Percentiles rank a stretch among this genome's conserved stretches.
phyloP scores from a whole-genome alignment of 768 basidiomycete genomes.

The Cyclocybe aegerita region DNA sequence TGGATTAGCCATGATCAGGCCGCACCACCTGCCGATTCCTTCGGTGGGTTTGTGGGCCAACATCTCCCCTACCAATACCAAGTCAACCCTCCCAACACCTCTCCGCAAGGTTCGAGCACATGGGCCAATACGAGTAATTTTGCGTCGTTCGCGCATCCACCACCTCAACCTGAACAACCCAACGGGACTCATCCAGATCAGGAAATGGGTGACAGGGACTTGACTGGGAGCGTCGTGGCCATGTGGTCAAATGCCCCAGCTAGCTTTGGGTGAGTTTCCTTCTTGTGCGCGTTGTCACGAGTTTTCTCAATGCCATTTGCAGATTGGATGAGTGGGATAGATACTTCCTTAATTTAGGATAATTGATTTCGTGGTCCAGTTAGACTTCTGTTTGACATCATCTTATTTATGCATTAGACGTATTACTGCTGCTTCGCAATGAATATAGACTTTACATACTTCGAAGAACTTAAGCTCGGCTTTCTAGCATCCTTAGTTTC shows the following conservation, averaged over 20 bases:
- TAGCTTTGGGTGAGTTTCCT: conserved; percentile 57
- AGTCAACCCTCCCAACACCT: conserved; percentile 34
- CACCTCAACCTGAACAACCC: neutral
- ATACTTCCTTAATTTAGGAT: conserved; percentile 41
- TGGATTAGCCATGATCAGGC: no score
- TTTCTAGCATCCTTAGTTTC: no score
- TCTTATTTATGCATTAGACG: no score
- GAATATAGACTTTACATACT: no score
- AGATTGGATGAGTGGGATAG: conserved; percentile 48
- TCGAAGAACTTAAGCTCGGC: no score
- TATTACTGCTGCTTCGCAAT: no score
- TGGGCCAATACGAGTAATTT: neutral
- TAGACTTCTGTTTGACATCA: conserved; percentile 1
- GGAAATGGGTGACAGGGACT: conserved; percentile 15
- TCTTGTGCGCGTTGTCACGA: neutral
- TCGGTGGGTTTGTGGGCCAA: no score
- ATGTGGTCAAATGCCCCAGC: conserved; percentile 74
- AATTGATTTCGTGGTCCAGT: conserved; percentile 21
- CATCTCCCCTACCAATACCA: no score
- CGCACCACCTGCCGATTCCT: no score
- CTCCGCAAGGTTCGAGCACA: conserved; percentile 19
- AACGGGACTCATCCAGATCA: conserved; percentile 6
- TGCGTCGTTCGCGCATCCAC: neutral
- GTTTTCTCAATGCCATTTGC: conserved; percentile 3
- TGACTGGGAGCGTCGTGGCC: conserved; percentile 52